Evolutionary conservation across 306 rosid genomes (phyloP), one percentile per base, ranked within the genome.

Genomic region (Cicer arietinum): DNA sequence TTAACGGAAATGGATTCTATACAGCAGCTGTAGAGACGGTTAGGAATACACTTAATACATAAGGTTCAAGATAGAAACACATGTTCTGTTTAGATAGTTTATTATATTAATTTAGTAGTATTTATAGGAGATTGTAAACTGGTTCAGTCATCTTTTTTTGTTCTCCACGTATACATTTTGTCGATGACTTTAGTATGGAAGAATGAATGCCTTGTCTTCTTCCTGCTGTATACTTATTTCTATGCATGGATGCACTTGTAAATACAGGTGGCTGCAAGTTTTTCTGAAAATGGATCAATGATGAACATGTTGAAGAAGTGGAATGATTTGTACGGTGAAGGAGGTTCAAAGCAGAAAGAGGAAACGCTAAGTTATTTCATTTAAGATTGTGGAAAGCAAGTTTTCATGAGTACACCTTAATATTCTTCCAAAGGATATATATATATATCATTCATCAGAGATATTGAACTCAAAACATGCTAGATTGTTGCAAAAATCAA

Each of bases 341-440:
- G 97, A 20, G 96, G 98, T 81, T 90, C 98, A 68, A 90, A 97
- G 79, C 90, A 94, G 89, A 91, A 89, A 85, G 85, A 94, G 90
- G 89, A 89, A 84, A 84, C 89, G 56, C 91, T 87, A 44, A 90
- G 92, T 35, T 94, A 94, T 75, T 94, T 94, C 89, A 80, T 94
- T 30, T 94, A 91, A 91, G 81, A 51, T 20, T 62, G 73, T 67
- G 50, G 39, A 62, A 71, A 39, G 48, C 18, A 54, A 17, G 35
- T 53, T 62, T 68, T 17, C 47, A 62, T 69, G 47, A 63, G 77
- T 20, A 76, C 65, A 57, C 64, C 63, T 75, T 53, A n/a, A 52
- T 71, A 43, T 41, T 69, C 66, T 35, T 66, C 52, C 50, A 35
- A 73, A 76, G 66, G 79, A 79, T 73, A 57, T 73, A 64, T 43